phyloP scores from a whole-genome alignment of 306 rosid genomes.

The Astragalus membranaceus region DNA sequence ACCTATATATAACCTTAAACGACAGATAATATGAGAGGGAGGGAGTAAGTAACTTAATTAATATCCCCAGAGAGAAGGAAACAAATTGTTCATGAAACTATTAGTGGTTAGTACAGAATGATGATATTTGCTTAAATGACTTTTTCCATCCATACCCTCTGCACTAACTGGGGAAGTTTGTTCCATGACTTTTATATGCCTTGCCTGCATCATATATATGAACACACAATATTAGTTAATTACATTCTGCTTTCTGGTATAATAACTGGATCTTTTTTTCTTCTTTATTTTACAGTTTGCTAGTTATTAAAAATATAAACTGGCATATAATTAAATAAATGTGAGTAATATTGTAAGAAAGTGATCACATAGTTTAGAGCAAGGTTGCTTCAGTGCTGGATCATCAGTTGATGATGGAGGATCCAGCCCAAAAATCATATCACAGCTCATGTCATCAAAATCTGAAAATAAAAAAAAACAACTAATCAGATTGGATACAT shows the following conservation, averaged over 20 bases:
- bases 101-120: conserved; percentile 3
- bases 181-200: conserved; percentile 49
- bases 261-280: background rate
- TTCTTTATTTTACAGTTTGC: background rate
- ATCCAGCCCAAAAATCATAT: conserved; percentile 90
- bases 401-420: conserved; percentile 65
- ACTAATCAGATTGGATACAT: background rate
- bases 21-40: no score
- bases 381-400: conserved; percentile 89
- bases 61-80: no score
- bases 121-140: background rate
- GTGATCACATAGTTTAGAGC: conserved; percentile 71
- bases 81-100: background rate
- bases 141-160: conserved; percentile 11
- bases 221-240: conserved; percentile 8
- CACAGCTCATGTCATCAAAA: conserved; percentile 97
- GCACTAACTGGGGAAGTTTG: conserved; percentile 41
- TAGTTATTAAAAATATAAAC: background rate
- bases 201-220: conserved; percentile 58
- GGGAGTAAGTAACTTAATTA: no score
- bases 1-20: no score
- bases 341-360: background rate
- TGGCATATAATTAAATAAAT: background rate
- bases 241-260: background rate
- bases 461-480: conserved; percentile 42